These are phyloP conservation scores for Barnettozyma hawaiiensis DNA, from an alignment of 1,139 yeast genomes.

Conservation along the genomic window DNA sequence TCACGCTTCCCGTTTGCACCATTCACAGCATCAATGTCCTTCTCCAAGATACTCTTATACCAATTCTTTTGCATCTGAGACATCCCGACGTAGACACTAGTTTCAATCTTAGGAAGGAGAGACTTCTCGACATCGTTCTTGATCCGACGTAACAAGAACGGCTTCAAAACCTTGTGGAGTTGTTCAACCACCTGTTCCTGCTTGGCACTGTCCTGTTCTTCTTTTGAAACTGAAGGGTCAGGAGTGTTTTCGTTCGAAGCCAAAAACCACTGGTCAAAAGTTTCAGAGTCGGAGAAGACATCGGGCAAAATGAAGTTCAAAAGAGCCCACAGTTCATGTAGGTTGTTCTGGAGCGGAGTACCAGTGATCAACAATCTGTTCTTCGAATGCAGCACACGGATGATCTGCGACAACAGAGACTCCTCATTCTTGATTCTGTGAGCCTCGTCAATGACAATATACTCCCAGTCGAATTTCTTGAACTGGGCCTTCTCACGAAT, in stretches of 20 bases:
- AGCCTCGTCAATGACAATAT: constrained; percentile 74
- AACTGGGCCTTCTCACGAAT: constrained; percentile 64
- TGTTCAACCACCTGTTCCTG: constrained; percentile 74
- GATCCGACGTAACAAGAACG: constrained; percentile 68
- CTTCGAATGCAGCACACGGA: constrained; percentile 63
- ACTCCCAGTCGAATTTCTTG: constrained; percentile 65
- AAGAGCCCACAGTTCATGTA: constrained; percentile 78
- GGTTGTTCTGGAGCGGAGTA: constrained; percentile 73
- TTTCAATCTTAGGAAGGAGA: constrained; percentile 65
- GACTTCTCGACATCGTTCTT: constrained; percentile 79
- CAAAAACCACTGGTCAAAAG: constrained; percentile 70
- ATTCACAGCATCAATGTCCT: constrained; percentile 78
- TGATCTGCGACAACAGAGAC: constrained; percentile 66
- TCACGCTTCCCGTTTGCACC: constrained; percentile 75
- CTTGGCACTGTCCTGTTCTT: constrained; percentile 35
- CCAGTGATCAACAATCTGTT: constrained; percentile 73
- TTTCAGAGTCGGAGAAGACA: constrained; percentile 67
- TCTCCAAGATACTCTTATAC: constrained; percentile 71
- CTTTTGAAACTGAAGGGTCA: constrained; percentile 28
- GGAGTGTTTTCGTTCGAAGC: constrained; percentile 31
- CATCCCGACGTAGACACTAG: constrained; percentile 69
- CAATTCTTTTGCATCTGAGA: constrained; percentile 70
- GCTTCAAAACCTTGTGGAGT: constrained; percentile 79
- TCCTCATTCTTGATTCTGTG: constrained; percentile 79
- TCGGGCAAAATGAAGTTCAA: constrained; percentile 72